These are phyloP conservation scores for Cyamopsis tetragonoloba DNA, from an alignment of 306 rosid genomes.

Conservation along the genomic window DNA sequence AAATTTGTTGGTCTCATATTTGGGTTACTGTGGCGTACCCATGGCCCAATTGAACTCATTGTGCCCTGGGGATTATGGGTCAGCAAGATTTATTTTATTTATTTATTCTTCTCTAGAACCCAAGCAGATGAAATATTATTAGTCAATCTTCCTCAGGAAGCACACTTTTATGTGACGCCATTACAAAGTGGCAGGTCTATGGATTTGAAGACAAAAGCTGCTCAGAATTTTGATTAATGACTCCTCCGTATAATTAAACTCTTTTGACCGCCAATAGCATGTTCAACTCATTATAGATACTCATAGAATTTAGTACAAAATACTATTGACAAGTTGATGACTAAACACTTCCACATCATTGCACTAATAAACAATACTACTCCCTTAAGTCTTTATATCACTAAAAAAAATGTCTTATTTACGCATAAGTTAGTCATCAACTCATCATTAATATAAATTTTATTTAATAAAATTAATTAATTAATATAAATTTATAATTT, in stretches of 20 bases:
- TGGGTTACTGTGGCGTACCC: slow-evolving; percentile 16
- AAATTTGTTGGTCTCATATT: slow-evolving; percentile 27
- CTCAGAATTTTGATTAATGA: not conserved
- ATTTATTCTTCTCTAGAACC: not conserved
- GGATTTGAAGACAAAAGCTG: slow-evolving; percentile 21
- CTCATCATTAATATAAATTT: too few relatives aligned
- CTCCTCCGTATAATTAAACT: not conserved
- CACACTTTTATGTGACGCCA: slow-evolving; percentile 29
- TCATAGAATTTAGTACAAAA: not conserved
- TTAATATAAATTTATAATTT: too few relatives aligned
- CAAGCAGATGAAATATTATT: slow-evolving; percentile 29
- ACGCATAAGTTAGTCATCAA: too few relatives aligned
- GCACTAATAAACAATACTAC: not conserved
- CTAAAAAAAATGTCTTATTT: too few relatives aligned
- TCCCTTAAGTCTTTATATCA: too few relatives aligned
- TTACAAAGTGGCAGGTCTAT: slow-evolving; percentile 18
- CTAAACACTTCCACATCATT: not conserved
- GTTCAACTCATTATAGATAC: not conserved
- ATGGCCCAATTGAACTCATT: slow-evolving; percentile 34
- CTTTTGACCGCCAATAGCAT: not conserved
- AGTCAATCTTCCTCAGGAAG: slow-evolving; percentile 26
- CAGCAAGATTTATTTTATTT: slow-evolving; percentile 24
- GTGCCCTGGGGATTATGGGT: slow-evolving; percentile 21
- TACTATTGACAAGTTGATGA: not conserved
- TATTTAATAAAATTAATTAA: too few relatives aligned